These are phyloP conservation scores for Patellaria atrata DNA, from an alignment of 495 filamentous ascomycete species.

Conservation along the genomic window DNA sequence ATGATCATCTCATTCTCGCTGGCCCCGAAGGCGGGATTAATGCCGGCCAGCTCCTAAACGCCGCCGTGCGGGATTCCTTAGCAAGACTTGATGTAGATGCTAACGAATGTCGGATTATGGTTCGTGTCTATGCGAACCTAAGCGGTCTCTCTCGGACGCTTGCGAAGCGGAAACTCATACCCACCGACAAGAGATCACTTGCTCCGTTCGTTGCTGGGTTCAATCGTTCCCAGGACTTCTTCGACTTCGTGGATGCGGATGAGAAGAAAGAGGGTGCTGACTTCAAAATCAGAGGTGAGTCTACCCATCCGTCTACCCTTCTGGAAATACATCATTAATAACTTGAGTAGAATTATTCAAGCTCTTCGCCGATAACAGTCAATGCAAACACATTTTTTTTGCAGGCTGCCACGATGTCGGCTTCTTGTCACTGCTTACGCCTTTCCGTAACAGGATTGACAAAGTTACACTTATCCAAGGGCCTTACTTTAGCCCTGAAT, in stretches of 20 bases:
- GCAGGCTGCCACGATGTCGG: conserved; percentile 48
- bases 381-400: conserved; percentile 55
- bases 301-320: neutral
- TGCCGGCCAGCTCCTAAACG: conserved; percentile 39
- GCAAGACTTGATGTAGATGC: too few species aligned
- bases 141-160: conserved; percentile 37
- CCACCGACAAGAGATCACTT: conserved; percentile 38
- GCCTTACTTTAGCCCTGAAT: conserved; percentile 19
- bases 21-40: conserved; percentile 41
- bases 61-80: conserved; percentile 33
- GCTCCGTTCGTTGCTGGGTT: conserved; percentile 40
- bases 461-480: conserved; percentile 40
- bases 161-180: conserved; percentile 33
- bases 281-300: conserved; percentile 37
- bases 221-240: conserved; percentile 42
- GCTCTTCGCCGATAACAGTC: conserved; percentile 41
- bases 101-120: conserved; percentile 39
- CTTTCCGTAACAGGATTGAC: conserved; percentile 24
- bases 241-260: conserved; percentile 48
- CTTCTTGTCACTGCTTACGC: conserved; percentile 42
- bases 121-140: conserved; percentile 46
- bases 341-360: conserved; percentile 41
- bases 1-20: conserved; percentile 37
- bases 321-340: conserved; percentile 12
- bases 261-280: conserved; percentile 47